phyloP scores from a whole-genome alignment of 2,329 filamentous ascomycete genomes.

The Xylariaceae sp. region DNA sequence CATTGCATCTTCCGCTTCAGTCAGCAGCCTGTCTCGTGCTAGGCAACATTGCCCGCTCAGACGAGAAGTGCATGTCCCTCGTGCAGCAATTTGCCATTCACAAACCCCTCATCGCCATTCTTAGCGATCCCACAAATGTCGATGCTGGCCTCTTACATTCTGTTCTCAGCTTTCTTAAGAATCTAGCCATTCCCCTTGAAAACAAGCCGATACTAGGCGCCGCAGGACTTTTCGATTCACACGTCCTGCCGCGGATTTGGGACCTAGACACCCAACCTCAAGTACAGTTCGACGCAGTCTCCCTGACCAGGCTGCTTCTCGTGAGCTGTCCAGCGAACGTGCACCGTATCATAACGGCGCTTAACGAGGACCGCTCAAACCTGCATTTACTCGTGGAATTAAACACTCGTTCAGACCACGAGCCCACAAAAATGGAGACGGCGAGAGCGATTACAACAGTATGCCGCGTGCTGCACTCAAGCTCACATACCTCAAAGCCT shows the following conservation, averaged over 20 bases:
- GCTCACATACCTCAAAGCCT: conserved; percentile 32
- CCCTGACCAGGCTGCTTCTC: conserved; percentile 63
- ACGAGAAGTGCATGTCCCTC: conserved; percentile 58
- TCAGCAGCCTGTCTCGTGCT: conserved; percentile 66
- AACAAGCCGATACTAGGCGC: conserved; percentile 62
- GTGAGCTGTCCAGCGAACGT: conserved; percentile 61
- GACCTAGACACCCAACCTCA: conserved; percentile 59
- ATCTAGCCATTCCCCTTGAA: conserved; percentile 62
- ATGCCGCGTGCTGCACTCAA: conserved; percentile 60
- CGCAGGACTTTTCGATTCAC: conserved; percentile 51
- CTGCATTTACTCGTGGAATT: conserved; percentile 49
- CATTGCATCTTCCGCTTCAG: conserved; percentile 53
- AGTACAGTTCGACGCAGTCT: conserved; percentile 66
- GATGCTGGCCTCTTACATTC: conserved; percentile 63
- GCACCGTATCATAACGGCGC: conserved; percentile 52
- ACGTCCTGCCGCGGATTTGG: conserved; percentile 61
- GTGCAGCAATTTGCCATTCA: conserved; percentile 54
- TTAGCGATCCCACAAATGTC: conserved; percentile 48
- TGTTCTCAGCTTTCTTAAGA: conserved; percentile 67
- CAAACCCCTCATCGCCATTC: conserved; percentile 52
- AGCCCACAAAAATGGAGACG: conserved; percentile 66
- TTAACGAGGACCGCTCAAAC: conserved; percentile 44
- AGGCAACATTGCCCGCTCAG: conserved; percentile 67
- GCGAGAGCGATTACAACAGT: conserved; percentile 60
- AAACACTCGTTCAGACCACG: conserved; percentile 53